Base-by-base conservation (phyloP, 2,329 filamentous ascomycete genomes). In the Scleromitrula shiraiana region DNA sequence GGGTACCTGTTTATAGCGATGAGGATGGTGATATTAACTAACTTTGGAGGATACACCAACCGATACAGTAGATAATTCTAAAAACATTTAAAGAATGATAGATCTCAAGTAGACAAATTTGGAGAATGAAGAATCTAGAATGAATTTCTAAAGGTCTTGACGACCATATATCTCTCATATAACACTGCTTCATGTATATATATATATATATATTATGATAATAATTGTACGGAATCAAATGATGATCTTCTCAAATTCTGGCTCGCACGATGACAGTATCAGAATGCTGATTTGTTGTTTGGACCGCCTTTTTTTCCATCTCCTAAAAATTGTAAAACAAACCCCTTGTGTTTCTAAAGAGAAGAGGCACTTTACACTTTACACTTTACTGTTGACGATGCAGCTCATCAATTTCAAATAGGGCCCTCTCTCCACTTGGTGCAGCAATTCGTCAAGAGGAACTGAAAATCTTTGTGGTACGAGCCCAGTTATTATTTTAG, bases 371-470 rank as follows among this genome's bases (percentile, higher is more conserved):
- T n/a, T n/a, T n/a, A n/a, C n/a, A n/a, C 30, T 7, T 27, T 43
- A 20, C 19, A 9, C n/a, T 41, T 27, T 29, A 19, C 15, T 29
- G n/a, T 19, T 19, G 20, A 43, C n/a, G 29, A 19, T 43, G 27
- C 41, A 43, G 41, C 41, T 30, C 32, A 26, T 42, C 40, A 23
- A n/a, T n/a, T 22, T 22, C 14, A 42, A 42, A 33, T 42, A 30
- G 40, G 27, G n/a, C 24, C 27, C 27, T 22, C 30, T 24, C 33
- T 37, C 42, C 41, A 43, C 41, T 33, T 37, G 42, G 29, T 46
- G 24, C 19, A 27, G 30, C 42, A 38, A 39, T 35, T 46, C 35
- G 43, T 32, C 33, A 40, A 46, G 30, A 45, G 24, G 33, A 38
- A n/a, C 6, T 15, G 23, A 7, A 35, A n/a, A 35, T 7, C 32